phyloP scores from a whole-genome alignment of 2,329 filamentous ascomycete species.

The Microdochium trichocladiopsis region DNA sequence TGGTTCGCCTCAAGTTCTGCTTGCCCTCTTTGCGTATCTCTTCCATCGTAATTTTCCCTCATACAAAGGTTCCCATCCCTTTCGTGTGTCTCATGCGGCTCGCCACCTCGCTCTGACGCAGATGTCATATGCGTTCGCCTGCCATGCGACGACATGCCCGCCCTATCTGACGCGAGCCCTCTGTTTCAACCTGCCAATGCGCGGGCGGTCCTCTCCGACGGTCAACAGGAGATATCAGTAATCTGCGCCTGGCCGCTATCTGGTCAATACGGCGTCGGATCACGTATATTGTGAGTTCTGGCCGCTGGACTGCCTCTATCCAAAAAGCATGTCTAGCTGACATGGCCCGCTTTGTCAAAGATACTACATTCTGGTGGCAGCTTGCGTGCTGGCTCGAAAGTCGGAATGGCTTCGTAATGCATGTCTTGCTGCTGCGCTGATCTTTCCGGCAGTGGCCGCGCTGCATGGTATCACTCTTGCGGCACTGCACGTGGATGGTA shows the following conservation, averaged over 20 bases:
- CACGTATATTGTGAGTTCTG: slow-evolving; percentile 27
- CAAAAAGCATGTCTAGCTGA: neutral
- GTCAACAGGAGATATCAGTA: slow-evolving; percentile 17
- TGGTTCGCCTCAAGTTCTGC: neutral
- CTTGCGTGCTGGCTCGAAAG: slow-evolving; percentile 57
- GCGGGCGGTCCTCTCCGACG: neutral
- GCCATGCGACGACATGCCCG: neutral
- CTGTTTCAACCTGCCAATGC: neutral
- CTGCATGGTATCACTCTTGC: slow-evolving; percentile 57
- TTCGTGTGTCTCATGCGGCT: neutral
- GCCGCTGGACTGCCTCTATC: neutral
- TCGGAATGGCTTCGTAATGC: slow-evolving; percentile 55
- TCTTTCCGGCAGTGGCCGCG: slow-evolving; percentile 57
- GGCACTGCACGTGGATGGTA: slow-evolving; percentile 49
- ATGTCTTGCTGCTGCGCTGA: slow-evolving; percentile 54
- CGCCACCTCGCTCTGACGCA: neutral
- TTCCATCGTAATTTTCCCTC: too few relatives aligned
- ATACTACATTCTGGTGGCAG: slow-evolving; percentile 57
- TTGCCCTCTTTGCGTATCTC: neutral
- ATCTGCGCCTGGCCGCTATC: slow-evolving; percentile 34
- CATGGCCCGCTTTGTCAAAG: slow-evolving; percentile 11
- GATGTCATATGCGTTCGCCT: neutral
- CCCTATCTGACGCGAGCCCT: neutral
- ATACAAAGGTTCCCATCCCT: too few relatives aligned
- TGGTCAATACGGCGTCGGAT: slow-evolving; percentile 31